phyloP scores from a whole-genome alignment of 306 rosid genomes.

The Bauhinia variegata region DNA sequence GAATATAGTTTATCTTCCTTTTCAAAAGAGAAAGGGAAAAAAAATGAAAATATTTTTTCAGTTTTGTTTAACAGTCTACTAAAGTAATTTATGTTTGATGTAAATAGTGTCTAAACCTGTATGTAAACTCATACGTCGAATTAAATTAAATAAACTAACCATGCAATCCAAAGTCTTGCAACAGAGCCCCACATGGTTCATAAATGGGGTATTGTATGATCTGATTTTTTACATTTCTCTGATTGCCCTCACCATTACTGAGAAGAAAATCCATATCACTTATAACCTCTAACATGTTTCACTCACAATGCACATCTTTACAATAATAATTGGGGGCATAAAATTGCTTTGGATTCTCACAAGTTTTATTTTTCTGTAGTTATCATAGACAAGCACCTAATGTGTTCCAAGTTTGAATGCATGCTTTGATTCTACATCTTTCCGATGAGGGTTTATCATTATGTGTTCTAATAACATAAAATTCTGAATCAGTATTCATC shows the following conservation, averaged over 20 bases:
- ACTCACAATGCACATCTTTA: no score
- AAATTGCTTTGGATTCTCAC: no score
- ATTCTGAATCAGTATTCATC: not conserved
- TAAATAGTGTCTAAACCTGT: not conserved
- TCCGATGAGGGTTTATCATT: not conserved
- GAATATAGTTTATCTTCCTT: not conserved
- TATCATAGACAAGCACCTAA: no score
- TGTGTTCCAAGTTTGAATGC: no score
- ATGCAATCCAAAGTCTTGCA: not conserved
- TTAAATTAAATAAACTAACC: not conserved
- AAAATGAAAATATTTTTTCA: not conserved
- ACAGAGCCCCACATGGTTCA: not conserved
- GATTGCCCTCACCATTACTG: no score
- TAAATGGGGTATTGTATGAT: not conserved
- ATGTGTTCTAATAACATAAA: not conserved
- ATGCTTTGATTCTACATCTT: no score
- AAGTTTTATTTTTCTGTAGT: no score
- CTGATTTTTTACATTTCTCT: not conserved
- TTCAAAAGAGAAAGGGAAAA: no score
- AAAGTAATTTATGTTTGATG: not conserved
- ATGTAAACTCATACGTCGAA: not conserved
- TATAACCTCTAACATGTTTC: no score
- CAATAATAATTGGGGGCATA: no score
- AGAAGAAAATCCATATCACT: no score
- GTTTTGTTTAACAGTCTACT: not conserved